Base-by-base conservation (phyloP, 1,139 yeast genomes). In the Candida sojae region DNA sequence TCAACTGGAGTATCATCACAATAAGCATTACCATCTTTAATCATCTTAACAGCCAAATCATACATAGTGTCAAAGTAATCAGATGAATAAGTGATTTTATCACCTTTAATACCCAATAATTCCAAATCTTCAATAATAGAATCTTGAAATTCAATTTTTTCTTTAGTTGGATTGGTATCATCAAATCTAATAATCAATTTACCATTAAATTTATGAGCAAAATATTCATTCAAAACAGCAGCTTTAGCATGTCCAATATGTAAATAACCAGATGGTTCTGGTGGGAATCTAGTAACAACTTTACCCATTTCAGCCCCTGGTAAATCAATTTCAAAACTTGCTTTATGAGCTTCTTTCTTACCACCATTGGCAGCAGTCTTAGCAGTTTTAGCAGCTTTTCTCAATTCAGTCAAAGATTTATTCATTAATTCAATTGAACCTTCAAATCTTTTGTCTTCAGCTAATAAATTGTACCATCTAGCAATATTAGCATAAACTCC, bases 211-310 rank as follows among this genome's bases (percentile, higher is more conserved):
- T 83, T 86, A 60, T 88, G 86, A 47, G 99, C 98, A 73, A 92
- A 92, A 74, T 90, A 92, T 73, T 92, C 95, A 76, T 93, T 93
- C 64, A 93, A 80, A 53, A 93, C 78, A 47, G 98, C 98, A 48
- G 98, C 98, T 73, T 93, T 93, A 54, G 96, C 97, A 66, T 93
- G 99, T 60, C 99, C 98, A 72, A 74, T 74, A 86, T 93, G 81
- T 68, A 93, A 80, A 71, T 90, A 92, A 76, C 98, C 98, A 73
- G 96, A 88, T 46, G 86, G 85, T 63, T 81, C 86, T 54, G 96
- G 96, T 57, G 98, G 98, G 84, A 93, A 93, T 75, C 99, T 88
- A 47, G 98, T 93, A 48, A 93, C 98, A 50, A 93, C 98, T 70
- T 91, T 77, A 54, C 99, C 99, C 54, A 87, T 84, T 62, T 81